phyloP scores from a whole-genome alignment of 179 eudicot species.

The Nepenthes alata region DNA sequence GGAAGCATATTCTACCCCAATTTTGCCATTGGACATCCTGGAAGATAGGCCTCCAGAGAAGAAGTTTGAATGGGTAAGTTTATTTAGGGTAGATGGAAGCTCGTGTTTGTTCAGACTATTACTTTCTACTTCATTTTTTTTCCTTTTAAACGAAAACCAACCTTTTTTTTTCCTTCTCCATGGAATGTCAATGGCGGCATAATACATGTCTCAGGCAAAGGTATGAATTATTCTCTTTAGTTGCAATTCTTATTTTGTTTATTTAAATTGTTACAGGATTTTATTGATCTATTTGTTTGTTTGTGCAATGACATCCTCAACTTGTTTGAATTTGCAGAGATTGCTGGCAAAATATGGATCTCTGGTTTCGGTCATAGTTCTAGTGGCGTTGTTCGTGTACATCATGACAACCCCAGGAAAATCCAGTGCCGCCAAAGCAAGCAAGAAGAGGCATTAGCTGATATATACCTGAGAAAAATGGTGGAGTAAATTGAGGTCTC shows the following conservation, averaged over 20 bases:
- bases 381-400: slow-evolving; percentile 58
- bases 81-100: background rate
- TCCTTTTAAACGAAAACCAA: background rate
- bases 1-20: slow-evolving; percentile 85
- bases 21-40: slow-evolving; percentile 68
- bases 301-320: background rate
- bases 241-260: background rate
- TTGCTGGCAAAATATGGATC: slow-evolving; percentile 72
- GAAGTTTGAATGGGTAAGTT: slow-evolving; percentile 62
- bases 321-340: slow-evolving; percentile 37
- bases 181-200: slow-evolving; percentile 19
- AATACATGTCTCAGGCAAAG: slow-evolving; percentile 49
- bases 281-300: too few species aligned
- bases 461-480: too few species aligned
- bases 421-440: slow-evolving; percentile 50
- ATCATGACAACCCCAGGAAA: slow-evolving; percentile 57
- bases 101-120: background rate
- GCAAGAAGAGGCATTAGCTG: slow-evolving; percentile 65
- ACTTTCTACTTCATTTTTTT: background rate
- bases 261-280: background rate
- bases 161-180: slow-evolving; percentile 6
- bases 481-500: too few species aligned
- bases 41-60: slow-evolving; percentile 70
- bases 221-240: slow-evolving; percentile 17
- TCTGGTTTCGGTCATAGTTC: slow-evolving; percentile 44